Conservation (phyloP, 805 yeast species). For the Candida odintsovae region DNA sequence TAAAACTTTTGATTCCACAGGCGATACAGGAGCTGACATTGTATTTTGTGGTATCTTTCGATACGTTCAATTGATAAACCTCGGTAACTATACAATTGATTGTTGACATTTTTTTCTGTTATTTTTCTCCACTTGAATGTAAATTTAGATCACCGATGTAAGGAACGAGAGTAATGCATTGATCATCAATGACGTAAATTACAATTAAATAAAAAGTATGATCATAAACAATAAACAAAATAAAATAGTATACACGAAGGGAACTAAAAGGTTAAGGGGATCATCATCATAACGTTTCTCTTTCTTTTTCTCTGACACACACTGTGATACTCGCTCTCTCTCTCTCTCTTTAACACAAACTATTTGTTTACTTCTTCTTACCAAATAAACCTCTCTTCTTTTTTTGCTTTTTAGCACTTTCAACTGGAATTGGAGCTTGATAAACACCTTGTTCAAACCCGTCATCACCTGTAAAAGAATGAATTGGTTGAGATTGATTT, state of each 20-base stretch:
- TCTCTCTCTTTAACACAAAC: too few relatives aligned
- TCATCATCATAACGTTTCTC: too few relatives aligned
- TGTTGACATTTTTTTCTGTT: too few relatives aligned
- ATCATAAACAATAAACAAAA: background rate
- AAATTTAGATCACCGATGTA: too few relatives aligned
- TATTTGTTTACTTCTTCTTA: slow-evolving; percentile 38
- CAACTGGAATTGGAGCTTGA: slow-evolving; percentile 41
- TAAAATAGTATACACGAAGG: background rate
- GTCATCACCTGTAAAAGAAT: slow-evolving; percentile 24
- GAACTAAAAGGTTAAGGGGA: background rate
- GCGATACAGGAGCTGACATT: background rate
- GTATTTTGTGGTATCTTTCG: too few relatives aligned
- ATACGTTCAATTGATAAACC: too few relatives aligned
- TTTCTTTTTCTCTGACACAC: too few relatives aligned
- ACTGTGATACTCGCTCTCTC: too few relatives aligned
- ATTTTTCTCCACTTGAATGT: too few relatives aligned
- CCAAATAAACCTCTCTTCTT: slow-evolving; percentile 82
- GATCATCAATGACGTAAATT: too few relatives aligned
- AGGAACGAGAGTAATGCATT: too few relatives aligned
- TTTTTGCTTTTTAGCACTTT: slow-evolving; percentile 57
- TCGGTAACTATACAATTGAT: too few relatives aligned
- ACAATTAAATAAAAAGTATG: background rate
- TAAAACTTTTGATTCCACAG: background rate
- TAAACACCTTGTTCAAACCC: slow-evolving; percentile 54
- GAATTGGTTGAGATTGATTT: slow-evolving; percentile 20